Evolutionary conservation across 345 rosid genomes (phyloP), one percentile per base, ranked within the genome.

Genomic region (Cardamine occulta): DNA sequence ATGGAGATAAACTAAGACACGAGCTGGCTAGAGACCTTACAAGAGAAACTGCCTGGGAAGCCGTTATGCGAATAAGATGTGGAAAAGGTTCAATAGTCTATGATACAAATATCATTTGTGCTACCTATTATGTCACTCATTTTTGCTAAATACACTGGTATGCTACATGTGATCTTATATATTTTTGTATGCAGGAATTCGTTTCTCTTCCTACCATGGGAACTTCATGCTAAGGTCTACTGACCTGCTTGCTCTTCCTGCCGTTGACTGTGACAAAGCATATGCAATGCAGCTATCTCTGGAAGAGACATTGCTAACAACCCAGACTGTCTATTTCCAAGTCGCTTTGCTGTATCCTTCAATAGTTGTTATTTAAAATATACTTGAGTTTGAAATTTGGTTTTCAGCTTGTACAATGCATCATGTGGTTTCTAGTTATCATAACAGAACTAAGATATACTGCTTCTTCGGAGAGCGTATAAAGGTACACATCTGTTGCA

Each of bases 41-140:
- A 0, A 87, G 98, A 81, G 99, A 96, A 87, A 96, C 99, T 78
- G 98, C 97, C 44, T 96, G 99, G 99, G 99, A 96, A 85, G 86
- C 98, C n/a, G 99, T 93, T 53, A 88, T 96, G 99, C 91, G 99
- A 49, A 72, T 96, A 80, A 87, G 99, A 93, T 96, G 98, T 80
- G 99, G 99, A 85, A 96, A 96, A 89, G 98, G 99, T 93, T 40
- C 52, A 79, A 49, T n/a, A 32, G 24, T 69, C 76, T 63, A 32
- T 54, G 54, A 34, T 55, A 6, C 24, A 26, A 73, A 73, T 64
- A 31, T 39, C 24, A 17, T 63, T 51, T 54, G 56, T 35, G 39
- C 37, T 49, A 49, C 39, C 63, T 51, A 14, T 53, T 58, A 18
- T 49, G 68, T 54, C 65, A 53, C 49, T 61, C 19, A 62, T 58